Percentiles rank a stretch among this genome's conserved stretches.
phyloP scores from a whole-genome alignment of 176 grass and related monocot species.

The Juncus effusus region DNA sequence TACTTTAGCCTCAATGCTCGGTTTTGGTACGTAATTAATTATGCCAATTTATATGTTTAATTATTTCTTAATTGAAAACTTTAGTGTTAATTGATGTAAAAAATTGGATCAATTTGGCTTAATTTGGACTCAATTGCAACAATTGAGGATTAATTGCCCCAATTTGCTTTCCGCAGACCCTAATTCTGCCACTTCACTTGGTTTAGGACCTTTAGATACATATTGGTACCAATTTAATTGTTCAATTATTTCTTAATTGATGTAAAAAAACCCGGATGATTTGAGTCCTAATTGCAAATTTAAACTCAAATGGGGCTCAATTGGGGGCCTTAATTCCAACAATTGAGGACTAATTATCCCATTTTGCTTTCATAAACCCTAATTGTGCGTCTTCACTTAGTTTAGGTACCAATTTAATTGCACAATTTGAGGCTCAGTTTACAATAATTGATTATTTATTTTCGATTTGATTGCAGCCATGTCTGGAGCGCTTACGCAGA shows the following conservation, averaged over 20 bases:
- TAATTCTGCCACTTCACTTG: too few relatives aligned
- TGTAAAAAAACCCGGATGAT: background rate
- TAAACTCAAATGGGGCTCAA: background rate
- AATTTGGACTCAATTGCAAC: background rate
- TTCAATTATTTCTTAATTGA: background rate
- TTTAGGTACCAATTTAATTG: background rate
- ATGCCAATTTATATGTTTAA: background rate
- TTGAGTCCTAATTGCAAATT: background rate
- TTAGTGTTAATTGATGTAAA: conserved; percentile 9
- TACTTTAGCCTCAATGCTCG: conserved; percentile 53
- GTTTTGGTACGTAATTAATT: conserved; percentile 41
- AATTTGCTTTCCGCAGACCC: conserved; percentile 1
- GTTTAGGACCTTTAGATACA: too few relatives aligned
- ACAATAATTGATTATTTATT: background rate
- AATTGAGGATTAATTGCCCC: background rate
- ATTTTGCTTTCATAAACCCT: background rate
- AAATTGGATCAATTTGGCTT: background rate
- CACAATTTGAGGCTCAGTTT: background rate
- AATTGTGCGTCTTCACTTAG: background rate
- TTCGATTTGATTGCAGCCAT: conserved; percentile 35
- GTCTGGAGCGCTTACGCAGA: conserved; percentile 50
- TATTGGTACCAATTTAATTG: background rate
- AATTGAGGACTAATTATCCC: background rate
- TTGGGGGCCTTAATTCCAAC: background rate
- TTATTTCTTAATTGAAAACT: background rate